Percentiles rank a stretch among this genome's conserved stretches.
phyloP scores from a whole-genome alignment of 2,329 filamentous ascomycete genomes.

The Hirsutella rhossiliensis region DNA sequence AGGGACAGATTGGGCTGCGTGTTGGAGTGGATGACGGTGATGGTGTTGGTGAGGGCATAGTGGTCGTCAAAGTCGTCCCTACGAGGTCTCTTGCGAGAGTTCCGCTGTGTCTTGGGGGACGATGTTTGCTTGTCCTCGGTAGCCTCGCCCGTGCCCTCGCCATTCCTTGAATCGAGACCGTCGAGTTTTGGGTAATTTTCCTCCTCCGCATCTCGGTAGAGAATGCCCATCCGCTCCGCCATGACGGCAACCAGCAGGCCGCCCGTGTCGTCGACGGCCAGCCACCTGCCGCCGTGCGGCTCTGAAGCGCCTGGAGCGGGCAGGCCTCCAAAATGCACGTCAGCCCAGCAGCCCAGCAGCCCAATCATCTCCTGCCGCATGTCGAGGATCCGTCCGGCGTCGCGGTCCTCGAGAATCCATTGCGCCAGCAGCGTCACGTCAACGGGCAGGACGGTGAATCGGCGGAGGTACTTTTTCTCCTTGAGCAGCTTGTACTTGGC shows the following conservation, averaged over 20 bases:
- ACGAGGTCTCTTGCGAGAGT: constrained; percentile 15
- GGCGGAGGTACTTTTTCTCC: constrained; percentile 81
- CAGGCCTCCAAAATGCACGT: constrained; percentile 55
- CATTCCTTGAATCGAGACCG: not conserved
- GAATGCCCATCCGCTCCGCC: constrained; percentile 78
- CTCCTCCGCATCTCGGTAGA: constrained; percentile 37
- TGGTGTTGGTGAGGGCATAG: constrained; percentile 59
- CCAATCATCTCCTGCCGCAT: constrained; percentile 74
- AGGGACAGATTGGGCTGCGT: constrained; percentile 79
- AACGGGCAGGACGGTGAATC: constrained; percentile 76
- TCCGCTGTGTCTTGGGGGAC: constrained; percentile 10
- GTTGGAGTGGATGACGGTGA: constrained; percentile 71
- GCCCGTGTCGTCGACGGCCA: constrained; percentile 78
- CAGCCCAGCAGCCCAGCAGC: constrained; percentile 77
- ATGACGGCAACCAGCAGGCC: constrained; percentile 72
- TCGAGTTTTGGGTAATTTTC: not conserved
- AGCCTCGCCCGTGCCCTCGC: not conserved
- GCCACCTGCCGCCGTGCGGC: constrained; percentile 45
- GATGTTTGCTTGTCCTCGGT: not conserved
- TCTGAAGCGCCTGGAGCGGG: constrained; percentile 12
- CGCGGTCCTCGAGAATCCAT: constrained; percentile 70
- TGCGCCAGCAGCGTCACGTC: constrained; percentile 66
- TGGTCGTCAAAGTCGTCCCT: constrained; percentile 47
- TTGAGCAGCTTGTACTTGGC: constrained; percentile 96
- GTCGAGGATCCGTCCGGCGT: constrained; percentile 71